phyloP scores from a whole-genome alignment of 2,329 filamentous ascomycete genomes.

The Acrocalymma vagum region DNA sequence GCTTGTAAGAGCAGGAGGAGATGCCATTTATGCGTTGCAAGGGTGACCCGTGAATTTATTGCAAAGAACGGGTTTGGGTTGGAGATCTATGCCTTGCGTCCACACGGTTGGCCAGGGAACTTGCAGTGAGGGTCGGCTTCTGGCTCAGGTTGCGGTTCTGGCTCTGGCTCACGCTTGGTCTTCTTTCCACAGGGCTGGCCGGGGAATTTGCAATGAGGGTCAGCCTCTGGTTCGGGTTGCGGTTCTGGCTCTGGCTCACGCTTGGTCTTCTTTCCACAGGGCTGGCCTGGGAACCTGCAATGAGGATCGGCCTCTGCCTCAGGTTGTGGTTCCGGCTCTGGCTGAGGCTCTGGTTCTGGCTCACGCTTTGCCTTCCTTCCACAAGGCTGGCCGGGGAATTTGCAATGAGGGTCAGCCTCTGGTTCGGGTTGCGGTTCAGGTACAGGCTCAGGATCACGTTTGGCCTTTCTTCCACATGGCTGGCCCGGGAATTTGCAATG shows the following conservation, averaged over 20 bases:
- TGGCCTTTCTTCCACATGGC: conserved; percentile 24
- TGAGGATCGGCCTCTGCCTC: conserved; percentile 12
- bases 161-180: conserved; percentile 20
- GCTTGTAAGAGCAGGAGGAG: too few species aligned
- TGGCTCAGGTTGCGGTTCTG: neutral
- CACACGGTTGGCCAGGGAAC: conserved; percentile 17
- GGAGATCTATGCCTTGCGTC: conserved; percentile 1
- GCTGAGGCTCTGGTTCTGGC: too few species aligned
- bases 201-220: conserved; percentile 8
- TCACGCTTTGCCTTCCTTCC: too few species aligned
- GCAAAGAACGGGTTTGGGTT: too few species aligned
- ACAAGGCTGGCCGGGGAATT: neutral
- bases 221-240: neutral
- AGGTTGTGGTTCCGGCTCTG: too few species aligned
- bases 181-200: conserved; percentile 17
- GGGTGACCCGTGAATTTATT: too few species aligned
- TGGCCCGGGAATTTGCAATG: conserved; percentile 24
- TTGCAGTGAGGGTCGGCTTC: conserved; percentile 8
- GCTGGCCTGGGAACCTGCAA: conserved; percentile 30
- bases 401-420: neutral
- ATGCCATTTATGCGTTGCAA: too few species aligned
- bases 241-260: conserved; percentile 22
- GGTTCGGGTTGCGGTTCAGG: neutral
- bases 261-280: conserved; percentile 43
- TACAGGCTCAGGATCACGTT: conserved; percentile 11